Conservation (phyloP, 2,329 filamentous ascomycete genomes). For the Aschersonia sp. region DNA sequence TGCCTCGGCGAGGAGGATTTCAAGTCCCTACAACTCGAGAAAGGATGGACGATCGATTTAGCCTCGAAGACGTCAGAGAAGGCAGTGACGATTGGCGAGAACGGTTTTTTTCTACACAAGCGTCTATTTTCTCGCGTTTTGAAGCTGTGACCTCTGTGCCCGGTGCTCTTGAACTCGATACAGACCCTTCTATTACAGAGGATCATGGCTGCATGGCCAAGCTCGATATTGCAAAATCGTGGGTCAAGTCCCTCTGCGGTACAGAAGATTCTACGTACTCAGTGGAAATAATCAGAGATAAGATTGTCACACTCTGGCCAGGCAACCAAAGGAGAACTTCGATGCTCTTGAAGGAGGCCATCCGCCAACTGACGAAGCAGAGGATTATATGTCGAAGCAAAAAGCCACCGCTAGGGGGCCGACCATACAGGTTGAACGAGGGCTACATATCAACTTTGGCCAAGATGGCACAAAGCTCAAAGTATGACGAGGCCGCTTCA, state of each 20-base stretch:
- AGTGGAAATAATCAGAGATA: slow-evolving; percentile 30
- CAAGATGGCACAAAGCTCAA: slow-evolving; percentile 37
- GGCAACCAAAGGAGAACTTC: slow-evolving; percentile 24
- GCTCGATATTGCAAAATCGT: slow-evolving; percentile 35
- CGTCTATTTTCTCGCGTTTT: slow-evolving; percentile 42
- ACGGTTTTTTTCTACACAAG: slow-evolving; percentile 36
- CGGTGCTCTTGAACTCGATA: slow-evolving; percentile 19
- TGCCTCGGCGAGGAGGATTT: slow-evolving; percentile 28
- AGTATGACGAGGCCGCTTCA: slow-evolving; percentile 40
- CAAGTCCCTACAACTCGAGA: slow-evolving; percentile 32
- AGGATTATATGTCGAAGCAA: slow-evolving; percentile 46
- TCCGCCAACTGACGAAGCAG: slow-evolving; percentile 31
- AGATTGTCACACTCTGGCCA: slow-evolving; percentile 33
- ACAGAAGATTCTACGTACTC: slow-evolving; percentile 35
- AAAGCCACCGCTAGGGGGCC: slow-evolving; percentile 39
- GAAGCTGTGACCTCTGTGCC: slow-evolving; percentile 36
- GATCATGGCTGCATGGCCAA: slow-evolving; percentile 7
- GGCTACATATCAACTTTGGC: slow-evolving; percentile 40
- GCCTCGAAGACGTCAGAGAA: slow-evolving; percentile 20
- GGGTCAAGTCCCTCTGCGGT: slow-evolving; percentile 43
- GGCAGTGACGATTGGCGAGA: slow-evolving; percentile 34
- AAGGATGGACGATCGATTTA: slow-evolving; percentile 28
- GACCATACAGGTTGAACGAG: slow-evolving; percentile 49
- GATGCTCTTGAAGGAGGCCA: slow-evolving; percentile 29
- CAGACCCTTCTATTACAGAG: slow-evolving; percentile 2